Conservation (phyloP, 805 yeast genomes). For the Wickerhamiella azymoides region DNA sequence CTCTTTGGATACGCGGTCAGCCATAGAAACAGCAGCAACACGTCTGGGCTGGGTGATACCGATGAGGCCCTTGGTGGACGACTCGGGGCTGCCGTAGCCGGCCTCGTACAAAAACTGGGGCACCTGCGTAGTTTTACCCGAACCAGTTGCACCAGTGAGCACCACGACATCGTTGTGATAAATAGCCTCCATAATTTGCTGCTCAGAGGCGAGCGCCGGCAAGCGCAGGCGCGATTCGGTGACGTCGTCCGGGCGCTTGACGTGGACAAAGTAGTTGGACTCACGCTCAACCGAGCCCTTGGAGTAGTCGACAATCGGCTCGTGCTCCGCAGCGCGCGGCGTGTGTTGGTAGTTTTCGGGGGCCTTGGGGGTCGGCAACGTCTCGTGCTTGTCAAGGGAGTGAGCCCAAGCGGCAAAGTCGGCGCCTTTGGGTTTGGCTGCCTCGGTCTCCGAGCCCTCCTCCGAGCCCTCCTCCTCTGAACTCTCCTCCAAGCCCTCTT, state of each 20-base stretch:
- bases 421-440: slow-evolving; percentile 31
- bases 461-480: slow-evolving; percentile 12
- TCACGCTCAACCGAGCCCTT: slow-evolving; percentile 27
- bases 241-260: slow-evolving; percentile 50
- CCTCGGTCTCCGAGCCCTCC: slow-evolving; percentile 21
- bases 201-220: slow-evolving; percentile 88
- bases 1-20: slow-evolving; percentile 72
- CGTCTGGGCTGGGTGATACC: slow-evolving; percentile 92
- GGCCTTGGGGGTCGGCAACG: slow-evolving; percentile 38
- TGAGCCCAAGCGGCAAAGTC: slow-evolving; percentile 85
- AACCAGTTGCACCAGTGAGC: slow-evolving; percentile 95
- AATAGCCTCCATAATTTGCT: slow-evolving; percentile 86
- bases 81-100: slow-evolving; percentile 57
- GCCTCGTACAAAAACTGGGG: slow-evolving; percentile 92
- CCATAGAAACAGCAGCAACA: slow-evolving; percentile 76
- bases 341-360: slow-evolving; percentile 37
- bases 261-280: slow-evolving; percentile 44
- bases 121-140: slow-evolving; percentile 96
- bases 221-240: slow-evolving; percentile 55
- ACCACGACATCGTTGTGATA: slow-evolving; percentile 83
- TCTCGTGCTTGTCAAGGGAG: slow-evolving; percentile 50
- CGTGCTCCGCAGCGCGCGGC: slow-evolving; percentile 56
- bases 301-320: slow-evolving; percentile 34
- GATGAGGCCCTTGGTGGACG: slow-evolving; percentile 78
- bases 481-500: slow-evolving; percentile 18